A percentile compares a stretch with the other conserved stretches of the same genome.
These are phyloP conservation scores for Puccinia horiana DNA, from an alignment of 1,284 basidiomycete species.

Conservation along the genomic window DNA sequence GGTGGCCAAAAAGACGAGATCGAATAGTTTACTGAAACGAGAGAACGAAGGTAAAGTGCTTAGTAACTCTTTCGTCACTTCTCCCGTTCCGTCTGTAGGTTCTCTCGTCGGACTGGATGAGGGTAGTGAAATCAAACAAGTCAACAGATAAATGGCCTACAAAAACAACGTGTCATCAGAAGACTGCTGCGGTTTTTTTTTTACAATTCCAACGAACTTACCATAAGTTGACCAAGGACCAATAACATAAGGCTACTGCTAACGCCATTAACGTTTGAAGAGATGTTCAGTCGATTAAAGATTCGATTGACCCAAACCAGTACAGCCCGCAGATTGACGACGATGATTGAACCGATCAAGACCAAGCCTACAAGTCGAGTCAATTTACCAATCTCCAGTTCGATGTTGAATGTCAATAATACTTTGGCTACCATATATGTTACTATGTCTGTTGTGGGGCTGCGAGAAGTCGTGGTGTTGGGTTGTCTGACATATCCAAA, in stretches of 20 bases:
- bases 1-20: conserved; percentile 58
- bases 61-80: conserved; percentile 54
- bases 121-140: conserved; percentile 60
- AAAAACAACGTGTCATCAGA: too few species aligned
- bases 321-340: conserved; percentile 59
- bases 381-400: conserved; percentile 59
- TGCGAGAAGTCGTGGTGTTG: conserved; percentile 24
- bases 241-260: conserved; percentile 58
- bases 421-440: conserved; percentile 56
- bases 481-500: conserved; percentile 52
- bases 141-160: conserved; percentile 60
- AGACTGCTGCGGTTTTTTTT: too few species aligned
- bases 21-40: conserved; percentile 60
- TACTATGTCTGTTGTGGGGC: conserved; percentile 52
- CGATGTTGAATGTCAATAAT: conserved; percentile 56
- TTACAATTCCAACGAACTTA: too few species aligned
- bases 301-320: conserved; percentile 58
- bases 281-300: conserved; percentile 58
- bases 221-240: conserved; percentile 60
- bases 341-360: conserved; percentile 59
- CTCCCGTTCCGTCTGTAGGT: neutral
- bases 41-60: conserved; percentile 60
- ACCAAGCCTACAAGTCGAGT: conserved; percentile 58
- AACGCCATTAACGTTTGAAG: conserved; percentile 51
- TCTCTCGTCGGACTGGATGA: conserved; percentile 51